Conservation (phyloP, 805 yeast species). For the Kockiozyma suomiensis region DNA sequence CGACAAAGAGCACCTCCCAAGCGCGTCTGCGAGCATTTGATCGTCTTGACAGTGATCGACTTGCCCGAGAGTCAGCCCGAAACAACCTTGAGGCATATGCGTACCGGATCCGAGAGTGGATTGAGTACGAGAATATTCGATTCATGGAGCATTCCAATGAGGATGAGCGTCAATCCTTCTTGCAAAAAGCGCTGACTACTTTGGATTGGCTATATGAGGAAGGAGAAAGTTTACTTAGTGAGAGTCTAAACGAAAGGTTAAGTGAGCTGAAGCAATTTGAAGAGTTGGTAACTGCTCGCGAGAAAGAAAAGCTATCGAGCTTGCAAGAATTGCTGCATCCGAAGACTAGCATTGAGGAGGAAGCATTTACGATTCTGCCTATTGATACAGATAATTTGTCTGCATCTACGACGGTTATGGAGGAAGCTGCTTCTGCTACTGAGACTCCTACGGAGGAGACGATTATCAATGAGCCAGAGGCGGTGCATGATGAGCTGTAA, state of each 20-base stretch:
- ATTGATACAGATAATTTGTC: slow-evolving; percentile 1
- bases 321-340: slow-evolving; percentile 2
- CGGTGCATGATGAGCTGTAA: slow-evolving; percentile 23
- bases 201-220: slow-evolving; percentile 82
- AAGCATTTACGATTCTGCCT: slow-evolving; percentile 8
- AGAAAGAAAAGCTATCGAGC: slow-evolving; percentile 12
- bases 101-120: slow-evolving; percentile 63
- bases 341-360: slow-evolving; percentile 1
- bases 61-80: slow-evolving; percentile 57
- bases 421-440: slow-evolving; percentile 3
- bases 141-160: slow-evolving; percentile 40
- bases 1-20: slow-evolving; percentile 51
- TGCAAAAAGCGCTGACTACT: slow-evolving; percentile 45
- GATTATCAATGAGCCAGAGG: background rate
- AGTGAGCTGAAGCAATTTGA: slow-evolving; percentile 31
- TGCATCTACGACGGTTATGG: slow-evolving; percentile 3
- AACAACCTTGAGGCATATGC: slow-evolving; percentile 74
- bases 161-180: slow-evolving; percentile 29
- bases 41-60: slow-evolving; percentile 57
- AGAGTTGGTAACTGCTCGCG: slow-evolving; percentile 21
- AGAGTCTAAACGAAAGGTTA: slow-evolving; percentile 46
- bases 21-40: slow-evolving; percentile 57
- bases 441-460: slow-evolving; percentile 13
- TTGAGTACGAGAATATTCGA: slow-evolving; percentile 53
- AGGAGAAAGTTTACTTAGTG: slow-evolving; percentile 53